Percentiles rank a stretch among this genome's conserved stretches.
Evolutionary conservation across 208 protist genomes (phyloP).

Genomic region (Angomonas desouzai): DNA sequence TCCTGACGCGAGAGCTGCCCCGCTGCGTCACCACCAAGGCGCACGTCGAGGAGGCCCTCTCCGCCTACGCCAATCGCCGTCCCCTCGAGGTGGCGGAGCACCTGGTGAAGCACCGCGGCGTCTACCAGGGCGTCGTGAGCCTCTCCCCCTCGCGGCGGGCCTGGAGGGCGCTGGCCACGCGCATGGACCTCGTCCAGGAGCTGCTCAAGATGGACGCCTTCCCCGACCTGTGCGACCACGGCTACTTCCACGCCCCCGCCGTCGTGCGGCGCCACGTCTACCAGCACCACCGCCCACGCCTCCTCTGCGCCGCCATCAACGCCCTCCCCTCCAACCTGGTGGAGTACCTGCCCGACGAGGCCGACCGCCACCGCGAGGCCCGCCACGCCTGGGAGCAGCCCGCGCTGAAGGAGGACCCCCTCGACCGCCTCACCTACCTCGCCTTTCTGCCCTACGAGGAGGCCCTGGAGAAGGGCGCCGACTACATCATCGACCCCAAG

Average conservation of each 20-base stretch:
- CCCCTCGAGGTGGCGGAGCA: background rate
- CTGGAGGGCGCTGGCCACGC: background rate
- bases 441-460: slow-evolving; percentile 1
- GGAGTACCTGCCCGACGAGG: slow-evolving; percentile 1
- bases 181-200: background rate
- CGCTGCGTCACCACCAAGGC: background rate
- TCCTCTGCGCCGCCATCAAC: background rate
- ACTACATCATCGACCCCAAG: slow-evolving; percentile 5
- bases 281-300: background rate
- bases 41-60: background rate
- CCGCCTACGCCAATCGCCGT: background rate
- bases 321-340: background rate
- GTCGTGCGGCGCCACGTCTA: background rate
- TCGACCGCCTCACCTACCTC: background rate
- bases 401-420: background rate
- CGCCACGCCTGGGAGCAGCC: slow-evolving; percentile 1
- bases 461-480: background rate
- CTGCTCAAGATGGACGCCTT: slow-evolving; percentile 3
- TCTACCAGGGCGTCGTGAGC: background rate
- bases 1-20: background rate
- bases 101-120: background rate
- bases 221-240: background rate
- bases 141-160: background rate
- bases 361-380: background rate
- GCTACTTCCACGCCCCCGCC: background rate